phyloP scores from a whole-genome alignment of 495 filamentous ascomycete species.

The Daldinia bambusicola region DNA sequence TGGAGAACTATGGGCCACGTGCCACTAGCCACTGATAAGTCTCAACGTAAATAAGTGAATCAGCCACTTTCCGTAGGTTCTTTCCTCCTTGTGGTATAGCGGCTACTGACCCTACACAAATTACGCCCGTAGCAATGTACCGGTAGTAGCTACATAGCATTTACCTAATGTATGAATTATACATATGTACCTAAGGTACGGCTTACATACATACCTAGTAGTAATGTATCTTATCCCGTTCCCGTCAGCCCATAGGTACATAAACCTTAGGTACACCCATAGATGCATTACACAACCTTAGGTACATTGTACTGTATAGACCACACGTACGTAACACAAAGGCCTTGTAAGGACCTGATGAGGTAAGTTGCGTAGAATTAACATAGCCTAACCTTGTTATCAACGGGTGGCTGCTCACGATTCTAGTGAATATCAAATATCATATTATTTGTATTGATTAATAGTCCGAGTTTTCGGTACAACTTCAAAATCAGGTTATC shows the following conservation, averaged over 20 bases:
- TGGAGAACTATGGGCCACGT: slow-evolving; percentile 14
- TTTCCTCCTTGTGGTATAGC: slow-evolving; percentile 9
- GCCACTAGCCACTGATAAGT: slow-evolving; percentile 33
- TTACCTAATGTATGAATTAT: too few relatives aligned
- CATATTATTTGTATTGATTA: slow-evolving; percentile 34
- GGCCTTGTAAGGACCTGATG: not conserved
- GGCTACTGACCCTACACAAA: slow-evolving; percentile 2
- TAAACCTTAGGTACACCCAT: too few relatives aligned
- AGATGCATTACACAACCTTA: not conserved
- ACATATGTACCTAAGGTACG: too few relatives aligned
- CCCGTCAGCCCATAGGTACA: slow-evolving; percentile 1
- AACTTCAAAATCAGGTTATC: slow-evolving; percentile 27
- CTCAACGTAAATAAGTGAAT: not conserved
- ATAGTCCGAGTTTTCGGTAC: slow-evolving; percentile 27
- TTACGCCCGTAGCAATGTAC: slow-evolving; percentile 26
- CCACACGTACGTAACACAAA: not conserved
- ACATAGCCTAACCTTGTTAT: slow-evolving; percentile 5
- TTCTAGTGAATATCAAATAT: not conserved
- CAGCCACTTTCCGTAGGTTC: slow-evolving; percentile 25
- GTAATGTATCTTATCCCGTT: not conserved
- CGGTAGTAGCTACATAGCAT: too few relatives aligned
- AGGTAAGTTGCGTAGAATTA: not conserved
- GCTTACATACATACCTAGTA: too few relatives aligned
- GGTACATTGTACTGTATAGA: not conserved
- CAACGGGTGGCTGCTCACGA: slow-evolving; percentile 37